Conservation (phyloP, 768 basidiomycete genomes). For the Pleurotus giganteus region DNA sequence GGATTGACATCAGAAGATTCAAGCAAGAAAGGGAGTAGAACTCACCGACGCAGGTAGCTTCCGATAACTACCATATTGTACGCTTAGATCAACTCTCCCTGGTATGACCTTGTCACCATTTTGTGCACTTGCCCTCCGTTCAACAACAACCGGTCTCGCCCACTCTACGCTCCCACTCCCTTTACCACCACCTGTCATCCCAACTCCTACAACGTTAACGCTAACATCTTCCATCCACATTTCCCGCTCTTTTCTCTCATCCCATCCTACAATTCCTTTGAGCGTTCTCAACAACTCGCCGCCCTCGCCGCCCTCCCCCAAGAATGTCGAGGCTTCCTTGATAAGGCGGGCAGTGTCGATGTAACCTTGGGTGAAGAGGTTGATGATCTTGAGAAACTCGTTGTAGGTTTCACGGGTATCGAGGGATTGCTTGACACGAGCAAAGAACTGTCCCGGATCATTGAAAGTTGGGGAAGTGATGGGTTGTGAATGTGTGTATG, state of each 20-base stretch:
- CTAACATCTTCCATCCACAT: slow-evolving; percentile 39
- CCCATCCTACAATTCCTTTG: slow-evolving; percentile 85
- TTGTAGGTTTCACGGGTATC: slow-evolving; percentile 80
- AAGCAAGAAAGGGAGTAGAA: slow-evolving; percentile 19
- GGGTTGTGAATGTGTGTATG: slow-evolving; percentile 17
- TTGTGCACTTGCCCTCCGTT: slow-evolving; percentile 30
- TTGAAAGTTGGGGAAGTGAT: slow-evolving; percentile 25
- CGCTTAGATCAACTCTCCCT: slow-evolving; percentile 63
- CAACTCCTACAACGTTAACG: slow-evolving; percentile 3
- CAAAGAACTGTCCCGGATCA: slow-evolving; percentile 81
- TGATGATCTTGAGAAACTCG: slow-evolving; percentile 94
- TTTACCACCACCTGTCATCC: slow-evolving; percentile 6
- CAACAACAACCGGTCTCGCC: slow-evolving; percentile 47
- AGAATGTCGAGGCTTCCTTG: slow-evolving; percentile 76
- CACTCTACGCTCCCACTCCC: slow-evolving; percentile 29
- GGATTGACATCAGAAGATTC: background rate
- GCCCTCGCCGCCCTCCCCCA: slow-evolving; percentile 41
- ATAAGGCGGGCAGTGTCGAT: slow-evolving; percentile 86
- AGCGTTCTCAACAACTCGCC: slow-evolving; percentile 80
- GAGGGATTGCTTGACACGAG: slow-evolving; percentile 75
- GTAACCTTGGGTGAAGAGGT: slow-evolving; percentile 91
- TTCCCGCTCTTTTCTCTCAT: slow-evolving; percentile 67
- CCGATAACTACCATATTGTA: slow-evolving; percentile 87
- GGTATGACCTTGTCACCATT: slow-evolving; percentile 24
- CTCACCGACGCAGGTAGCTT: slow-evolving; percentile 76